Conservation (phyloP, 1,284 basidiomycete genomes). For the Cryptococcus maquisensis region DNA sequence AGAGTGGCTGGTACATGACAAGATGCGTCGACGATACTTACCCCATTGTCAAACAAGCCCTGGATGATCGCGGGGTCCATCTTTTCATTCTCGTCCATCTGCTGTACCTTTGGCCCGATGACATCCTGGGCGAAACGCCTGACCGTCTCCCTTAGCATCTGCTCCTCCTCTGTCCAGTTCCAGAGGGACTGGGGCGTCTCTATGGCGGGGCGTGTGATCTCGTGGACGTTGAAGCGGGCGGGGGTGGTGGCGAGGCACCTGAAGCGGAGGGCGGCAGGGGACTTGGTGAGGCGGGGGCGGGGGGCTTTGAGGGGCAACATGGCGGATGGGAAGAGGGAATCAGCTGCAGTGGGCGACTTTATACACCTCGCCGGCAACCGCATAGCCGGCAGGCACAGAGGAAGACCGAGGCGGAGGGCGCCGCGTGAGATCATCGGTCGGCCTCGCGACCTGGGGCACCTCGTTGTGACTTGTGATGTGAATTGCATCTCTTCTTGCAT, state of each 20-base stretch:
- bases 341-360: too few relatives aligned
- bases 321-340: too few relatives aligned
- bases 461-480: background rate
- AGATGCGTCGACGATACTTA: slow-evolving; percentile 51
- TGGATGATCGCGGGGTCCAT: slow-evolving; percentile 89
- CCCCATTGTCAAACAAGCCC: slow-evolving; percentile 91
- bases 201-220: slow-evolving; percentile 40
- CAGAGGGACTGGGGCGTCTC: slow-evolving; percentile 54
- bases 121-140: slow-evolving; percentile 83
- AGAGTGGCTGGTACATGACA: too few relatives aligned
- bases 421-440: too few relatives aligned
- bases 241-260: slow-evolving; percentile 26
- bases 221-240: slow-evolving; percentile 25
- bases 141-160: slow-evolving; percentile 83
- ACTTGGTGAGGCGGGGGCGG: slow-evolving; percentile 11
- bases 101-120: slow-evolving; percentile 81
- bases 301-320: too few relatives aligned
- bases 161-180: slow-evolving; percentile 83
- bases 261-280: slow-evolving; percentile 7
- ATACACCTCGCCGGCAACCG: too few relatives aligned
- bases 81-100: slow-evolving; percentile 96
- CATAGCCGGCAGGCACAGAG: too few relatives aligned
- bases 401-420: too few relatives aligned
- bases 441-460: background rate
- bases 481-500: background rate